Evolutionary conservation across 306 rosid genomes (phyloP).

Genomic region (Cucurbita ficifolia): DNA sequence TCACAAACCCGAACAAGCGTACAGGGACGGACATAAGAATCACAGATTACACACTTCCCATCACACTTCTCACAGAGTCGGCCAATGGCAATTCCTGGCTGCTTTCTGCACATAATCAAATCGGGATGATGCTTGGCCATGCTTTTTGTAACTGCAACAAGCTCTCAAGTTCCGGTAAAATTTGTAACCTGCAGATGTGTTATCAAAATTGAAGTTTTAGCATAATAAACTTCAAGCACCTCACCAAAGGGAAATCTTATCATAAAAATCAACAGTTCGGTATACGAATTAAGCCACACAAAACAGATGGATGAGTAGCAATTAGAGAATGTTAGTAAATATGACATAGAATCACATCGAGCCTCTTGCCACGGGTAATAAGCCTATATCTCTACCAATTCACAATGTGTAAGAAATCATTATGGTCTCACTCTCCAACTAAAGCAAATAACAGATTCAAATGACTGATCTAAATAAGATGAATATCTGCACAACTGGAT

Average conservation of each 20-base stretch:
- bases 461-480: background rate
- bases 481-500: background rate
- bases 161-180: background rate
- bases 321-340: background rate
- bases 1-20: constrained; percentile 70
- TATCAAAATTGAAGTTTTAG: background rate
- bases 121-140: constrained; percentile 88
- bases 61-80: constrained; percentile 65
- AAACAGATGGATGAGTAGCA: background rate
- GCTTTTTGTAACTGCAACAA: constrained; percentile 10
- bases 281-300: background rate
- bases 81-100: constrained; percentile 76
- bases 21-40: constrained; percentile 76
- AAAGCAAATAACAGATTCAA: background rate
- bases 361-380: background rate
- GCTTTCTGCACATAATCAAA: constrained; percentile 68
- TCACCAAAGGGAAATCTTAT: background rate
- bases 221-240: background rate
- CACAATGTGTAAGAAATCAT: background rate
- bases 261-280: background rate
- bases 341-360: background rate
- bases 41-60: constrained; percentile 63
- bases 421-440: background rate
- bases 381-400: background rate
- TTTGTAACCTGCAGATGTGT: background rate